These are phyloP conservation scores for Sarocladiaceae sp. DNA, from an alignment of 2,329 filamentous ascomycete genomes.

Conservation along the genomic window DNA sequence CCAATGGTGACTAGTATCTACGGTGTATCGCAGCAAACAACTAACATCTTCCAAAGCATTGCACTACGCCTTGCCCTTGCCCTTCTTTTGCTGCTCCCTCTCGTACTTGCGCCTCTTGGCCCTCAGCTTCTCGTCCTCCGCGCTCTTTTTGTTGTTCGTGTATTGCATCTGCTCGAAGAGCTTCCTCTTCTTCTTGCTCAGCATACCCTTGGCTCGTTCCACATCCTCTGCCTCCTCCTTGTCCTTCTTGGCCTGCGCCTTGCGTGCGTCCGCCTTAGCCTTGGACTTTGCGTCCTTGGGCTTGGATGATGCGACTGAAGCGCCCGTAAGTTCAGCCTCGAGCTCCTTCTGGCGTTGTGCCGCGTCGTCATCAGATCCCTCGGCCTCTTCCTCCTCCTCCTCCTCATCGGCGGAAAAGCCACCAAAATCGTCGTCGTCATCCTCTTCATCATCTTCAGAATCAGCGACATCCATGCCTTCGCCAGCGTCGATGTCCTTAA, in stretches of 20 bases:
- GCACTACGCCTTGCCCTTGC: constrained; percentile 23
- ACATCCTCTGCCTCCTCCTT: constrained; percentile 78
- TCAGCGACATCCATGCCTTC: constrained; percentile 44
- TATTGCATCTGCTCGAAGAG: constrained; percentile 96
- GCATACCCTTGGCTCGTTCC: constrained; percentile 94
- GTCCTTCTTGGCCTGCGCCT: constrained; percentile 63
- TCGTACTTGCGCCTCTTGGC: constrained; percentile 89
- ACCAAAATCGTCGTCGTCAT: constrained; percentile 42
- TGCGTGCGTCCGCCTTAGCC: constrained; percentile 63
- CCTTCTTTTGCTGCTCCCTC: constrained; percentile 46
- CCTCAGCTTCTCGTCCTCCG: constrained; percentile 79
- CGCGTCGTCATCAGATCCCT: constrained; percentile 53
- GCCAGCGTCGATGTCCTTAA: constrained; percentile 33
- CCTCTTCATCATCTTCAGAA: constrained; percentile 39
- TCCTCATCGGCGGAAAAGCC: constrained; percentile 40
- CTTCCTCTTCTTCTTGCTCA: constrained; percentile 96
- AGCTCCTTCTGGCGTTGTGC: constrained; percentile 80
- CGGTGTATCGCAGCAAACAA: neutral
- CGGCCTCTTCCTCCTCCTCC: constrained; percentile 30
- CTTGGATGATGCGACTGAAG: constrained; percentile 43
- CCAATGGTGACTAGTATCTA: constrained; percentile 7
- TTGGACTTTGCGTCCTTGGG: constrained; percentile 47
- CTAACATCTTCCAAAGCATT: neutral
- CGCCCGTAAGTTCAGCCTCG: constrained; percentile 82
- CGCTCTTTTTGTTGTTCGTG: constrained; percentile 88